A percentile compares a stretch with the other conserved stretches of the same genome.
These are phyloP conservation scores for Aspergillus arachidicola DNA, from an alignment of 2,329 filamentous ascomycete species.

Conservation along the genomic window DNA sequence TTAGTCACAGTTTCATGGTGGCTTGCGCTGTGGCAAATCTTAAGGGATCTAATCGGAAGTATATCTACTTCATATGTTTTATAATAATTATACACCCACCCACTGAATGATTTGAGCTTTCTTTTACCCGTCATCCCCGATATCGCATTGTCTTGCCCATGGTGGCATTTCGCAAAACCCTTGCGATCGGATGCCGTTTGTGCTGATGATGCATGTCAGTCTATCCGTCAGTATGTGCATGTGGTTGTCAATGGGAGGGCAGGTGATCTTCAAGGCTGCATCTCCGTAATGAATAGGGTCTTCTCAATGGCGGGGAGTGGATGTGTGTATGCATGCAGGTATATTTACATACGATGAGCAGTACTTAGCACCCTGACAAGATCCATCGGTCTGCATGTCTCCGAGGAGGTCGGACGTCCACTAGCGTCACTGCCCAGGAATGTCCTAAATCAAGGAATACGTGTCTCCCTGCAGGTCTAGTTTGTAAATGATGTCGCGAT, in stretches of 20 bases:
- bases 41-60: slow-evolving; percentile 1
- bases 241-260: slow-evolving; percentile 11
- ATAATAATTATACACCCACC: background rate
- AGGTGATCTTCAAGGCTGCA: slow-evolving; percentile 28
- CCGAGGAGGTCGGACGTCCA: slow-evolving; percentile 1
- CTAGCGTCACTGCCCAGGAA: slow-evolving; percentile 1
- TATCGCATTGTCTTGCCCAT: background rate
- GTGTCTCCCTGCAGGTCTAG: background rate
- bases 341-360: slow-evolving; percentile 1
- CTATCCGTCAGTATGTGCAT: slow-evolving; percentile 7
- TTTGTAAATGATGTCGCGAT: slow-evolving; percentile 4
- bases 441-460: slow-evolving; percentile 10
- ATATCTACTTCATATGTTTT: background rate
- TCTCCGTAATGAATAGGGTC: slow-evolving; percentile 22
- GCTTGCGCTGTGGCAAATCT: slow-evolving; percentile 5
- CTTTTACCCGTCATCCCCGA: background rate
- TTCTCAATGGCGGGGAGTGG: slow-evolving; percentile 16
- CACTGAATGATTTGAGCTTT: background rate
- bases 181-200: background rate
- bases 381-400: background rate
- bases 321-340: slow-evolving; percentile 17
- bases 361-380: background rate
- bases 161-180: background rate
- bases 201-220: background rate
- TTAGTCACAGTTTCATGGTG: slow-evolving; percentile 1